Evolutionary conservation across 73 alveolate genomes (phyloP).

Genomic region (Tetrahymena elliotti): DNA sequence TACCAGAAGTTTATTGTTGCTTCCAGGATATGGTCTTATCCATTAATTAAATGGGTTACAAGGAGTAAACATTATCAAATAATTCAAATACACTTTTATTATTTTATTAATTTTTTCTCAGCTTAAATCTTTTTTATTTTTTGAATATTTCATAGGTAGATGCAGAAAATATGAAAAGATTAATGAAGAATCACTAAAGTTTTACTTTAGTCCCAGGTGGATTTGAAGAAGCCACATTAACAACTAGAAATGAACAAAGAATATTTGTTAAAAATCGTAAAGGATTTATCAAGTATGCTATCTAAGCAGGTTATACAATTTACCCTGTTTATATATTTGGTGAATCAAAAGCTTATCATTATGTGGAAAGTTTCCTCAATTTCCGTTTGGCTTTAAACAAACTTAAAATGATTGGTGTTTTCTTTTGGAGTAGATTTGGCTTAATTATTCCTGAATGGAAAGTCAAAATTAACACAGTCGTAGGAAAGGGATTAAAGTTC

Average conservation of each 20-base stretch:
- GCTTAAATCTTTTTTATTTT: background rate
- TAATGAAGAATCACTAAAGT: constrained; percentile 3
- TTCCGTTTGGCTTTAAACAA: constrained; percentile 26
- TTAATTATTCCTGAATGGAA: background rate
- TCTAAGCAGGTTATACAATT: constrained; percentile 10
- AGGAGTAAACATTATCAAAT: background rate
- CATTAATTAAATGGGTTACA: background rate
- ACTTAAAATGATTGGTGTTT: constrained; percentile 7
- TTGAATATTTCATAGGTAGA: background rate
- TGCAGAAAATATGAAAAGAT: constrained; percentile 14
- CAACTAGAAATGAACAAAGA: constrained; percentile 13
- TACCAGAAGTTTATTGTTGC: background rate
- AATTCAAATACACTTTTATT: no score
- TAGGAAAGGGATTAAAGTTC: constrained; percentile 17
- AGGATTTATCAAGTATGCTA: constrained; percentile 41
- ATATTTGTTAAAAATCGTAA: constrained; percentile 13
- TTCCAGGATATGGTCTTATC: background rate
- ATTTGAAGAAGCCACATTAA: constrained; percentile 38
- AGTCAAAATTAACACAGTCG: constrained; percentile 3
- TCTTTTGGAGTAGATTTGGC: constrained; percentile 39
- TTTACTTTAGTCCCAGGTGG: constrained; percentile 36
- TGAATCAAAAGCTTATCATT: constrained; percentile 7
- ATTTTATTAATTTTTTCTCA: background rate
- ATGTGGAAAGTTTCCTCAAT: background rate
- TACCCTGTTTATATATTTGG: constrained; percentile 41